These are phyloP conservation scores for Diaporthe amygdali DNA, from an alignment of 2,329 filamentous ascomycete species.

Conservation along the genomic window DNA sequence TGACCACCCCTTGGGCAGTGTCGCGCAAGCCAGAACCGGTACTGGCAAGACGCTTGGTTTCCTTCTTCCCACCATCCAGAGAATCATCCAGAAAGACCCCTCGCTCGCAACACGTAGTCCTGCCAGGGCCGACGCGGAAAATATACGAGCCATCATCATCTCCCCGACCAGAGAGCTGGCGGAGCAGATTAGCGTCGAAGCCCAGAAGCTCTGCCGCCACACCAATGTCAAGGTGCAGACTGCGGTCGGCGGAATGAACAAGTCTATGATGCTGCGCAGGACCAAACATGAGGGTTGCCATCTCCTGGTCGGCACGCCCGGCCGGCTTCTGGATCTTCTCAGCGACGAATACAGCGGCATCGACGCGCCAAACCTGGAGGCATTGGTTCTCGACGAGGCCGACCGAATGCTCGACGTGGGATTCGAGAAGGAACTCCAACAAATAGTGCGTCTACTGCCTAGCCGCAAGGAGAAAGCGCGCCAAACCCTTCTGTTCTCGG, in stretches of 20 bases:
- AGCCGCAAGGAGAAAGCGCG: constrained; percentile 66
- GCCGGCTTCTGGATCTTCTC: constrained; percentile 83
- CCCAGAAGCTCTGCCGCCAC: constrained; percentile 65
- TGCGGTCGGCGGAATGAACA: constrained; percentile 92
- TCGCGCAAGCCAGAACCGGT: constrained; percentile 95
- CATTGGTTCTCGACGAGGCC: constrained; percentile 94
- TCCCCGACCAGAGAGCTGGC: constrained; percentile 84
- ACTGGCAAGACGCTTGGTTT: constrained; percentile 97
- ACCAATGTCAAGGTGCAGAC: constrained; percentile 73
- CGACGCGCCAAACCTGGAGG: constrained; percentile 80
- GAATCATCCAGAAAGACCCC: constrained; percentile 71
- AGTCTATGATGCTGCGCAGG: constrained; percentile 67
- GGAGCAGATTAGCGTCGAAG: constrained; percentile 82
- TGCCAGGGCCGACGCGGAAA: constrained; percentile 50
- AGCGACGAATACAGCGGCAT: constrained; percentile 68
- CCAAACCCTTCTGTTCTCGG: constrained; percentile 95
- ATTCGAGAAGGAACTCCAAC: constrained; percentile 69
- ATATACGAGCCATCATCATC: constrained; percentile 73
- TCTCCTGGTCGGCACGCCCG: constrained; percentile 88
- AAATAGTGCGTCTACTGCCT: constrained; percentile 69
- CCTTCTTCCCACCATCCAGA: constrained; percentile 83
- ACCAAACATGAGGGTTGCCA: constrained; percentile 83
- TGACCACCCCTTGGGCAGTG: constrained; percentile 50
- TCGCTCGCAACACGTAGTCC: constrained; percentile 52
- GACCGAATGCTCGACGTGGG: constrained; percentile 98